Evolutionary conservation across 805 yeast species (phyloP).

Genomic region (Candida tallmaniae): DNA sequence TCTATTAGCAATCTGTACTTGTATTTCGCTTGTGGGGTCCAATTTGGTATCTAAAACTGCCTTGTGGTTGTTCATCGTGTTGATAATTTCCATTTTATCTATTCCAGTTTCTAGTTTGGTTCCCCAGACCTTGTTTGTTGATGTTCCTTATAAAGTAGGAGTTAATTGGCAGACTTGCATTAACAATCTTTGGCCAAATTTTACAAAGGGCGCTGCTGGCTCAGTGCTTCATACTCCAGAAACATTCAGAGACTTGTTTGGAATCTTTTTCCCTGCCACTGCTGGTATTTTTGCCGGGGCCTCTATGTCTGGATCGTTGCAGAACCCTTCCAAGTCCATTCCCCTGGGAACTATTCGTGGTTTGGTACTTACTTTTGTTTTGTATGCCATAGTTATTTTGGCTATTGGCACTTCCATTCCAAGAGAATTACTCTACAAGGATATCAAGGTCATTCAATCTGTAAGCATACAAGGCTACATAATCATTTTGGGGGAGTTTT

Average conservation of each 20-base stretch:
- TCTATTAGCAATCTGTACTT: slow-evolving; percentile 65
- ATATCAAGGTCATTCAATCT: slow-evolving; percentile 82
- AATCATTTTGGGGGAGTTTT: slow-evolving; percentile 81
- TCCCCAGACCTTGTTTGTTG: slow-evolving; percentile 53
- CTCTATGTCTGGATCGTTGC: slow-evolving; percentile 93
- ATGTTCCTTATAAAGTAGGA: slow-evolving; percentile 60
- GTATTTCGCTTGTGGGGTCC: slow-evolving; percentile 77
- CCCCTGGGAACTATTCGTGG: slow-evolving; percentile 95
- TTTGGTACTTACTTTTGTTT: slow-evolving; percentile 64
- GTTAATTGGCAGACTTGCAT: slow-evolving; percentile 61
- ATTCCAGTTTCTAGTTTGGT: slow-evolving; percentile 75
- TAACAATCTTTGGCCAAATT: slow-evolving; percentile 70
- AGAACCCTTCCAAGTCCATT: slow-evolving; percentile 80
- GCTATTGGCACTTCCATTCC: slow-evolving; percentile 80
- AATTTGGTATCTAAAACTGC: slow-evolving; percentile 80
- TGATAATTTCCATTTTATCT: slow-evolving; percentile 69
- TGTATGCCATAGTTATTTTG: slow-evolving; percentile 76
- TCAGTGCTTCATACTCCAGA: slow-evolving; percentile 60
- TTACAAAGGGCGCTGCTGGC: slow-evolving; percentile 92
- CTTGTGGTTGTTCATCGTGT: slow-evolving; percentile 59
- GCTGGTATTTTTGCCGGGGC: slow-evolving; percentile 99
- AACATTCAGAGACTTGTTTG: slow-evolving; percentile 81
- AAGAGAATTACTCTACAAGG: slow-evolving; percentile 67
- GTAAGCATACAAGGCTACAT: slow-evolving; percentile 64
- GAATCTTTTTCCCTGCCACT: slow-evolving; percentile 96